These are phyloP conservation scores for Aspergillus sp. DNA, from an alignment of 2,329 filamentous ascomycete genomes.

Conservation along the genomic window DNA sequence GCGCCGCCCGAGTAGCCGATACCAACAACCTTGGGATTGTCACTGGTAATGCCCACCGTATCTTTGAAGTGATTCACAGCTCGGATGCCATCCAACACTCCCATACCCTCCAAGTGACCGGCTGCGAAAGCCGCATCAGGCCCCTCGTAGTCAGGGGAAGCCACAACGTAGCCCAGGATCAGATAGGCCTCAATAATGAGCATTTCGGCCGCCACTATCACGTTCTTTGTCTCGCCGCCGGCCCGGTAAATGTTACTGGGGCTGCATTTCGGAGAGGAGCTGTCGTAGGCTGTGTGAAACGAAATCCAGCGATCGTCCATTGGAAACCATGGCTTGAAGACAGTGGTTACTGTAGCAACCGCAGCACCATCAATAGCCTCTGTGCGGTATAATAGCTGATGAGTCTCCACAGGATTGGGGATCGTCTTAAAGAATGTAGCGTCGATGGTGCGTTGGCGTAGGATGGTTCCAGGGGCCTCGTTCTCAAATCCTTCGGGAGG, in stretches of 20 bases:
- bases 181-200: slow-evolving; percentile 29
- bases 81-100: slow-evolving; percentile 37
- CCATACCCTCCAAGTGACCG: slow-evolving; percentile 37
- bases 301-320: slow-evolving; percentile 30
- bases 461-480: slow-evolving; percentile 14
- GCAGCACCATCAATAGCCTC: slow-evolving; percentile 30
- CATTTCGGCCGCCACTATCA: slow-evolving; percentile 26
- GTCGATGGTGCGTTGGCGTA: slow-evolving; percentile 12
- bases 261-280: slow-evolving; percentile 15
- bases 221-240: slow-evolving; percentile 19
- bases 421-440: slow-evolving; percentile 13
- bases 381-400: slow-evolving; percentile 36
- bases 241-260: slow-evolving; percentile 23
- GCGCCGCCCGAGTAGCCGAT: slow-evolving; percentile 50
- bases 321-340: slow-evolving; percentile 25
- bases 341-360: slow-evolving; percentile 32
- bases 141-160: slow-evolving; percentile 41
- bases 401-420: slow-evolving; percentile 15
- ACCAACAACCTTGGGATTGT: slow-evolving; percentile 25
- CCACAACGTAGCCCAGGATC: slow-evolving; percentile 39
- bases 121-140: slow-evolving; percentile 37
- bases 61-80: slow-evolving; percentile 24
- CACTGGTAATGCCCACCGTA: slow-evolving; percentile 9
- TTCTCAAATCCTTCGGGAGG: slow-evolving; percentile 16
- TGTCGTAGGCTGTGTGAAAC: slow-evolving; percentile 32